phyloP scores from a whole-genome alignment of 352 stramenopile genomes.

The Phytopythium aichiense region DNA sequence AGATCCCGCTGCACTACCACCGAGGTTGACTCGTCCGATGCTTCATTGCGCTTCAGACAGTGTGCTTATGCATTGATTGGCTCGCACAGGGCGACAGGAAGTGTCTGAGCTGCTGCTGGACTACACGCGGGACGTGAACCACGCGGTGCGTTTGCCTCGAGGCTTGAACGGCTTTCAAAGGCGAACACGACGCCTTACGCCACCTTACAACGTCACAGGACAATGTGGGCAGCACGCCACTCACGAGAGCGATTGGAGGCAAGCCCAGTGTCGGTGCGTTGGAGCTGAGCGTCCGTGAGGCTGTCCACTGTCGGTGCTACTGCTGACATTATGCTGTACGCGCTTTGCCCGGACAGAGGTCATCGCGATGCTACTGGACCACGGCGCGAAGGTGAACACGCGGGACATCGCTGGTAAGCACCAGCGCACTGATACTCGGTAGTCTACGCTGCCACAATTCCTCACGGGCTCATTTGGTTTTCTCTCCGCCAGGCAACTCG shows the following conservation, averaged over 20 bases:
- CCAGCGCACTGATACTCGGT: not conserved
- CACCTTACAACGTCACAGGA: slow-evolving; percentile 25
- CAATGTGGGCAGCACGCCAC: slow-evolving; percentile 50
- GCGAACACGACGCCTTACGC: not conserved
- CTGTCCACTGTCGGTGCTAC: not conserved
- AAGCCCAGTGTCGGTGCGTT: slow-evolving; percentile 45
- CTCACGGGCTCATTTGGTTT: not conserved
- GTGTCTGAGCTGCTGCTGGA: slow-evolving; percentile 66
- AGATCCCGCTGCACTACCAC: slow-evolving; percentile 75
- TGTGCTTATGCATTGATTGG: not conserved
- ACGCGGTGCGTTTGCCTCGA: slow-evolving; percentile 28
- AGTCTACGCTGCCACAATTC: not conserved
- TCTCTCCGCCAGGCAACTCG: slow-evolving; percentile 42
- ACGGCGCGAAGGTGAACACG: slow-evolving; percentile 49
- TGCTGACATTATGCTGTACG: not conserved
- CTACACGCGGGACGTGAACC: slow-evolving; percentile 63
- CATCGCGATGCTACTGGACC: slow-evolving; percentile 56
- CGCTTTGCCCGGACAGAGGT: slow-evolving; percentile 29
- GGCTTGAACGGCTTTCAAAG: not conserved
- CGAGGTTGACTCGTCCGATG: slow-evolving; percentile 22
- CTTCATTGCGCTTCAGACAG: not conserved
- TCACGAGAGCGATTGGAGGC: slow-evolving; percentile 56
- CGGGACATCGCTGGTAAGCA: slow-evolving; percentile 36
- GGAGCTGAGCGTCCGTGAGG: not conserved
- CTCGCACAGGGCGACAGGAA: slow-evolving; percentile 40